Percentiles rank a stretch among this genome's conserved stretches.
These are phyloP conservation scores for Calonectria pseudoreteaudii DNA, from an alignment of 2,329 filamentous ascomycete species.

Conservation along the genomic window DNA sequence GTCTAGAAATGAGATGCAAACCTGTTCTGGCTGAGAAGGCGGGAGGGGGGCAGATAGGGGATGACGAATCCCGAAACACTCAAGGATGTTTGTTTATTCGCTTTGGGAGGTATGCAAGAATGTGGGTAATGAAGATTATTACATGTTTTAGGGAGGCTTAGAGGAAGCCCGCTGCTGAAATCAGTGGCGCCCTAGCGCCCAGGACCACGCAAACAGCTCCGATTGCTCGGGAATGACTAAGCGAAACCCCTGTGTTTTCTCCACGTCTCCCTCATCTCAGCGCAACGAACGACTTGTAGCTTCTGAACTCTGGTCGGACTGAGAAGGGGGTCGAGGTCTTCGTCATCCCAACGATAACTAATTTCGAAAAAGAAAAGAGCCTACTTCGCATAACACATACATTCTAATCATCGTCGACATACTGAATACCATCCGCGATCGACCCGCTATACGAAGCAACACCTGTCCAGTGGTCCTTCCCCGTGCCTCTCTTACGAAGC, in stretches of 20 bases:
- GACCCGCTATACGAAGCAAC: neutral
- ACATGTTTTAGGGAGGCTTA: slow-evolving; percentile 6
- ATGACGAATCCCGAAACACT: neutral
- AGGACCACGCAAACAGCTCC: slow-evolving; percentile 6
- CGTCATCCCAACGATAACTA: neutral
- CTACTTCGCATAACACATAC: neutral
- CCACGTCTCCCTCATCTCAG: slow-evolving; percentile 28
- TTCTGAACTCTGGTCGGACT: slow-evolving; percentile 5
- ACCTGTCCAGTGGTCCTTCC: neutral
- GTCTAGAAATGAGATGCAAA: neutral
- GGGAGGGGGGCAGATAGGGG: neutral
- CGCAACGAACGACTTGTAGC: neutral
- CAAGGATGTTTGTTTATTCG: neutral
- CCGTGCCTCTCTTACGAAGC: neutral
- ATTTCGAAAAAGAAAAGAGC: neutral
- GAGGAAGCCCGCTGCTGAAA: neutral
- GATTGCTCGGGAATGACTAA: slow-evolving; percentile 10
- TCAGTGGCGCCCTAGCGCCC: neutral
- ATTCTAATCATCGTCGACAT: neutral
- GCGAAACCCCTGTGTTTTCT: slow-evolving; percentile 19
- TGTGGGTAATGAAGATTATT: neutral
- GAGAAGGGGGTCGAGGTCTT: slow-evolving; percentile 13
- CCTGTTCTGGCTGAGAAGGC: neutral
- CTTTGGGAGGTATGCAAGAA: neutral
- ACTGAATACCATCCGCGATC: neutral